phyloP scores from a whole-genome alignment of 2,329 filamentous ascomycete species.

The Claviceps sp. region DNA sequence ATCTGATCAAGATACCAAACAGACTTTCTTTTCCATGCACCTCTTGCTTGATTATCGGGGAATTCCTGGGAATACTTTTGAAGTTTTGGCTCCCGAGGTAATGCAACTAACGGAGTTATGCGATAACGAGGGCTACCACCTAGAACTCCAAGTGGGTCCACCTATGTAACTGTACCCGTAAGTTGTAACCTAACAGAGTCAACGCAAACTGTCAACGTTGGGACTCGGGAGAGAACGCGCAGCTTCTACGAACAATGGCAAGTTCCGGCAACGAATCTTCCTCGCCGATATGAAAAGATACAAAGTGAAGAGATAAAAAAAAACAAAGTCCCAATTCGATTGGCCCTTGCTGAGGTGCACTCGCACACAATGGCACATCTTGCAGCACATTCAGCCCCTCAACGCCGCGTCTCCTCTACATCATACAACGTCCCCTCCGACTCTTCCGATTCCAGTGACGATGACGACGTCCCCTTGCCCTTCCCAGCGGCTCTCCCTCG shows the following conservation, averaged over 20 bases:
- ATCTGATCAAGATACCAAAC: too few species aligned
- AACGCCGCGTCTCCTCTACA: constrained; percentile 8
- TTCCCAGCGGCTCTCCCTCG: constrained; percentile 80
- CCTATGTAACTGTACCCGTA: too few species aligned
- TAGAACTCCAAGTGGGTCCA: too few species aligned
- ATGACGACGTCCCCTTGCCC: constrained; percentile 57
- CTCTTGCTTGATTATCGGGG: neutral
- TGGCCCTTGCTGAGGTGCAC: neutral
- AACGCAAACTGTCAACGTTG: too few species aligned
- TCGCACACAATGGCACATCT: constrained; percentile 4
- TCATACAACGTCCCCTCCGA: constrained; percentile 6
- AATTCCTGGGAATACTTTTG: neutral
- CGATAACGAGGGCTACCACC: neutral
- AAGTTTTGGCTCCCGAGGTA: neutral
- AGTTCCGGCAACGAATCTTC: too few species aligned
- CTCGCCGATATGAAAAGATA: neutral
- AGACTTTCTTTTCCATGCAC: too few species aligned
- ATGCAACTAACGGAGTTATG: constrained; percentile 13
- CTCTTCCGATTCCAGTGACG: constrained; percentile 11
- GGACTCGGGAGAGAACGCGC: too few species aligned
- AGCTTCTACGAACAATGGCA: too few species aligned
- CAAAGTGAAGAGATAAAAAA: neutral
- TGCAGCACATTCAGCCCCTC: neutral
- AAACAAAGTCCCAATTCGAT: neutral
- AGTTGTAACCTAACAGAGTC: too few species aligned